Conservation (phyloP, 164 flowering plant species). For the Magnolia officinalis region DNA sequence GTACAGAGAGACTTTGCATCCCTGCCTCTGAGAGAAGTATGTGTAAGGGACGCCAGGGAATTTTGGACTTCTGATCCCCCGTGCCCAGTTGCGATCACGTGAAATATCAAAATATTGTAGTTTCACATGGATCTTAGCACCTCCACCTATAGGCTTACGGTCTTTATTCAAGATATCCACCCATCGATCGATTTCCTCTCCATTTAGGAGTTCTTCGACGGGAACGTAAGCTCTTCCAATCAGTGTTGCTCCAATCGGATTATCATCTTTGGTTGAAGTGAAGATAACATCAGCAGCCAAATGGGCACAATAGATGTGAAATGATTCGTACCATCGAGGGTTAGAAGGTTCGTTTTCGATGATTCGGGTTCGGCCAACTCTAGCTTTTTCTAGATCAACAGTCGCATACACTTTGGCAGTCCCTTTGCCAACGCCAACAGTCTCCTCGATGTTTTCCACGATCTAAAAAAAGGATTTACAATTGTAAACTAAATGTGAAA, state of each 20-base stretch:
- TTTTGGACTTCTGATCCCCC: too few relatives aligned
- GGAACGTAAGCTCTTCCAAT: conserved; percentile 67
- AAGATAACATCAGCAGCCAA: conserved; percentile 52
- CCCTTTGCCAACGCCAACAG: conserved; percentile 38
- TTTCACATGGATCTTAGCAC: too few relatives aligned
- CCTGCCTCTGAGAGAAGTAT: conserved; percentile 8
- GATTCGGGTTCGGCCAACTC: conserved; percentile 54
- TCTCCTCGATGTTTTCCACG: conserved; percentile 26
- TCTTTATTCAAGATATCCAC: conserved; percentile 37
- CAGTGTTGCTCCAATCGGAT: conserved; percentile 57
- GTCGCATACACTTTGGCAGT: conserved; percentile 45
- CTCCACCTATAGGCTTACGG: conserved; percentile 26
- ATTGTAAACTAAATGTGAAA: background rate
- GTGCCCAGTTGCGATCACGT: too few relatives aligned
- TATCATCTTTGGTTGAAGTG: conserved; percentile 59
- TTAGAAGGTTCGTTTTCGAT: conserved; percentile 30
- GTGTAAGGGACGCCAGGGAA: too few relatives aligned
- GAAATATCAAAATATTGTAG: too few relatives aligned
- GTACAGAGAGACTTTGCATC: conserved; percentile 57
- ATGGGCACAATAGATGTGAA: conserved; percentile 73
- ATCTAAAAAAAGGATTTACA: conserved; percentile 18
- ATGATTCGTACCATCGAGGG: conserved; percentile 63
- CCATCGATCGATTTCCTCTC: conserved; percentile 57
- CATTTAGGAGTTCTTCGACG: conserved; percentile 38
- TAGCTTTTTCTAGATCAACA: conserved; percentile 48